A percentile compares a stretch with the other conserved stretches of the same genome.
Evolutionary conservation across 2,329 filamentous ascomycete genomes (phyloP).

Genomic region (Coleophoma crateriformis): DNA sequence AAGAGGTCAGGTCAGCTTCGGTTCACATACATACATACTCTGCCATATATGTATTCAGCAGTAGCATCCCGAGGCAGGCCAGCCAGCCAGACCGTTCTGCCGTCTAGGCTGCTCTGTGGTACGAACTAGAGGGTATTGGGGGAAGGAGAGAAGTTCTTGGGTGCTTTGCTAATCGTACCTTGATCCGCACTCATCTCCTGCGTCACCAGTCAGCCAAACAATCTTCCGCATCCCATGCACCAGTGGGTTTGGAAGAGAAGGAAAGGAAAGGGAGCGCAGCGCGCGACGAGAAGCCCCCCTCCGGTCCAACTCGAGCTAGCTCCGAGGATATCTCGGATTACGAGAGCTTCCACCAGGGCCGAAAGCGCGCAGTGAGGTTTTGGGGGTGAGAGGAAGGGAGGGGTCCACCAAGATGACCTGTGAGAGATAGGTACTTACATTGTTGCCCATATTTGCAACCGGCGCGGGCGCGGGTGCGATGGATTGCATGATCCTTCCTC

Average conservation of each 20-base stretch:
- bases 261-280: no score
- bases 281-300: background rate
- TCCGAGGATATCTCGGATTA: background rate
- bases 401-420: no score
- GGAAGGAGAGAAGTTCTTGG: conserved; percentile 1
- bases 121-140: background rate
- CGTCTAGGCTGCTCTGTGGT: no score
- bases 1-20: conserved; percentile 22
- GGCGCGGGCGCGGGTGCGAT: background rate
- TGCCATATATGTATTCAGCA: no score
- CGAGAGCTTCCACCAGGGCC: background rate
- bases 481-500: background rate
- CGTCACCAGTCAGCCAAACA: conserved; percentile 20
- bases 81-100: background rate
- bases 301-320: no score
- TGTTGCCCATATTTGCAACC: conserved; percentile 1
- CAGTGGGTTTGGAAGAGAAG: no score
- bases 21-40: no score
- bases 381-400: background rate
- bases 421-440: conserved; percentile 1
- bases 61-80: background rate
- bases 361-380: background rate
- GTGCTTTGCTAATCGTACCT: conserved; percentile 10
- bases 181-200: conserved; percentile 24
- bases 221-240: no score